Conservation (phyloP, 352 stramenopile species). For the Phytophthora uliginosa region DNA sequence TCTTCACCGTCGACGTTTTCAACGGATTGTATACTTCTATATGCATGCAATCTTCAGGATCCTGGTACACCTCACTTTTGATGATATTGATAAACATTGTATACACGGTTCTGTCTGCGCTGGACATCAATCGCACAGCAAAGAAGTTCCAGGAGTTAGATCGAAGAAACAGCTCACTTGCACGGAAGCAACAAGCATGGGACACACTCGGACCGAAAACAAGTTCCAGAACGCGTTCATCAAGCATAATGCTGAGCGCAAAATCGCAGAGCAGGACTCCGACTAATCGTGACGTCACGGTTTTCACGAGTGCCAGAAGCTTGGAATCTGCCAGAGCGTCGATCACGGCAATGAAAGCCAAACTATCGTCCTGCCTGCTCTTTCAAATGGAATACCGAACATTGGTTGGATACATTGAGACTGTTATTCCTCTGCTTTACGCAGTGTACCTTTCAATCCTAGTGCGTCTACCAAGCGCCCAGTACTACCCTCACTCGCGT, state of each 20-base stretch:
- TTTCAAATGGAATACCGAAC: constrained; percentile 30
- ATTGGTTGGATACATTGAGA: constrained; percentile 19
- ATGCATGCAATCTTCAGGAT: constrained; percentile 18
- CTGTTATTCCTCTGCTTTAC: constrained; percentile 22
- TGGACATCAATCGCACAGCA: constrained; percentile 20
- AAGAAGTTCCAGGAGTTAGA: constrained; percentile 5
- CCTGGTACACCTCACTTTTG: constrained; percentile 13
- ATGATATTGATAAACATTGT: constrained; percentile 22
- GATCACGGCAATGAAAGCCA: constrained; percentile 8
- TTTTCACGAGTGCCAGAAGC: constrained; percentile 3
- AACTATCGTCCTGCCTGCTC: constrained; percentile 10
- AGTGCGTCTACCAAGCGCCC: constrained; percentile 6
- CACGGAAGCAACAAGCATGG: constrained; percentile 1
- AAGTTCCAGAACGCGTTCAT: constrained; percentile 1
- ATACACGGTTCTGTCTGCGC: constrained; percentile 9
- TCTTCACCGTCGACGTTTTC: constrained; percentile 29
- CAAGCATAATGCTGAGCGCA: constrained; percentile 4
- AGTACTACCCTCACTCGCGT: constrained; percentile 25
- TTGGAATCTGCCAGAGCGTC: not conserved
- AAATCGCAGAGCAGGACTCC: not conserved
- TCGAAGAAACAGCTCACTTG: not conserved
- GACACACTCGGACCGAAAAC: not conserved
- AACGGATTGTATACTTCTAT: constrained; percentile 25
- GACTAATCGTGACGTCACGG: not conserved
- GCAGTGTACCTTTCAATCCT: constrained; percentile 13